These are phyloP conservation scores for Fusarium sp. DNA, from an alignment of 2,329 filamentous ascomycete genomes.

Conservation along the genomic window DNA sequence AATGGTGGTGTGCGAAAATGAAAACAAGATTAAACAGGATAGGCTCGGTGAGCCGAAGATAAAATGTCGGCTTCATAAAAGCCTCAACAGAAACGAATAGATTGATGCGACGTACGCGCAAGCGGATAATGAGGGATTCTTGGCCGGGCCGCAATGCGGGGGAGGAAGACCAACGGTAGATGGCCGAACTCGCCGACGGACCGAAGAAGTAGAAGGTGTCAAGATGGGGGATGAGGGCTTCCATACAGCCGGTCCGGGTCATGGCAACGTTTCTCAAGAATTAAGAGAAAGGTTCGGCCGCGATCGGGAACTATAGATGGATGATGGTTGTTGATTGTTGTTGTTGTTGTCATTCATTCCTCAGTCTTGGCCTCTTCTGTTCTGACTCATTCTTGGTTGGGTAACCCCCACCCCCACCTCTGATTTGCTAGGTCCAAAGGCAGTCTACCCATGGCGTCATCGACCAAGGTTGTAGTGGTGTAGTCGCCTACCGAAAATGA, in stretches of 20 bases:
- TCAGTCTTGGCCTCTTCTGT: conserved; percentile 17
- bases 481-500: conserved; percentile 23
- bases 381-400: conserved; percentile 36
- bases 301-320: conserved; percentile 31
- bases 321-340: conserved; percentile 27
- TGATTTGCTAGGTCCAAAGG: conserved; percentile 22
- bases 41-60: conserved; percentile 13
- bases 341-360: conserved; percentile 36
- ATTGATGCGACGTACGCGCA: background rate
- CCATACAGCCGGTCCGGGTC: conserved; percentile 29
- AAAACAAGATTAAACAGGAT: conserved; percentile 23
- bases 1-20: conserved; percentile 18
- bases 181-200: conserved; percentile 31
- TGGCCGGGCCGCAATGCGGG: conserved; percentile 25
- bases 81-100: conserved; percentile 18
- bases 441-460: conserved; percentile 37
- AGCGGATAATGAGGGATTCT: conserved; percentile 12
- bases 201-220: conserved; percentile 16
- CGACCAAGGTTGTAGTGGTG: conserved; percentile 25
- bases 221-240: conserved; percentile 14
- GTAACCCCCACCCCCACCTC: conserved; percentile 29
- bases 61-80: conserved; percentile 24
- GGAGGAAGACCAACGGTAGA: conserved; percentile 8
- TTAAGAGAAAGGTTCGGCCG: conserved; percentile 19
- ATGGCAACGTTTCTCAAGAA: conserved; percentile 6